phyloP scores from a whole-genome alignment of 331 rosid genomes.

The Rosa hybrid region DNA sequence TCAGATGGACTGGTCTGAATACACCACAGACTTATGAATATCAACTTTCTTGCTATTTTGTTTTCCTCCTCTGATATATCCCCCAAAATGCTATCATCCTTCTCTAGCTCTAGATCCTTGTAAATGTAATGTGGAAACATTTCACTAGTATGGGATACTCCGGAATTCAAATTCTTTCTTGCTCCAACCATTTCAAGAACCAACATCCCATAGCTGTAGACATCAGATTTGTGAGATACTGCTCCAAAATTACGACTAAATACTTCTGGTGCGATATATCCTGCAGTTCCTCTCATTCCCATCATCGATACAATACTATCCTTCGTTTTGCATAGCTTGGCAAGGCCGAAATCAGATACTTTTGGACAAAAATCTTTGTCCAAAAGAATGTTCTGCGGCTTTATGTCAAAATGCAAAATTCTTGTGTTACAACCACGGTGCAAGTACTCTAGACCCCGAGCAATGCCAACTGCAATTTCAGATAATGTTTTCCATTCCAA shows the following conservation, averaged over 20 bases:
- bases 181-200: not conserved
- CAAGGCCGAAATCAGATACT: not conserved
- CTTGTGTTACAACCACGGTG: not conserved
- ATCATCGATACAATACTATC: no score
- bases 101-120: no score
- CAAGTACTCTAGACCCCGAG: not conserved
- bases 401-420: not conserved
- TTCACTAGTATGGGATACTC: no score
- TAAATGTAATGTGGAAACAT: no score
- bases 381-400: not conserved
- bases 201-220: not conserved
- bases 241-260: no score
- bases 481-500: not conserved
- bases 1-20: not conserved
- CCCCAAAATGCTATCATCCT: no score
- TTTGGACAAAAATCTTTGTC: not conserved
- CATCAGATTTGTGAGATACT: no score
- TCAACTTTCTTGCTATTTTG: no score
- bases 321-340: not conserved
- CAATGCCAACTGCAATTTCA: not conserved
- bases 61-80: no score
- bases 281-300: no score
- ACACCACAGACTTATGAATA: not conserved
- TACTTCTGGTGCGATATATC: no score
- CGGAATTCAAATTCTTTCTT: no score